These are phyloP conservation scores for Sordaria brevicollis DNA, from an alignment of 495 filamentous ascomycete species.

Conservation along the genomic window DNA sequence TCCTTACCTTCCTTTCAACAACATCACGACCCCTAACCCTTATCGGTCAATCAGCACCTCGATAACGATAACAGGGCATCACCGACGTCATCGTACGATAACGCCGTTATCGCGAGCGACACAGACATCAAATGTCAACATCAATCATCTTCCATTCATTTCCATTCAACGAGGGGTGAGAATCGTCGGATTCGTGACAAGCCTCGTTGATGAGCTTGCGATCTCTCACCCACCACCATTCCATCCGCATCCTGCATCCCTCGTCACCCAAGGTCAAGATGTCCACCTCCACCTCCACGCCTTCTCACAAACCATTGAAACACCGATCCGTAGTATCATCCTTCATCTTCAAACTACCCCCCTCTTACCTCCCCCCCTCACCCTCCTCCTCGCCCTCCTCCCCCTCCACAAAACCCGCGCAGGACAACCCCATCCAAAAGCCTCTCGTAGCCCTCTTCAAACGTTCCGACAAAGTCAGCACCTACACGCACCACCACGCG, in stretches of 20 bases:
- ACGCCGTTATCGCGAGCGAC: background rate
- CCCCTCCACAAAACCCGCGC: constrained; percentile 13
- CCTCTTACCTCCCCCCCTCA: background rate
- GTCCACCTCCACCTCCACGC: background rate
- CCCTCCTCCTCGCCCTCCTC: background rate
- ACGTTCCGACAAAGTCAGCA: constrained; percentile 46
- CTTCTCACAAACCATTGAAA: constrained; percentile 8
- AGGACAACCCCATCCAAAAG: constrained; percentile 2
- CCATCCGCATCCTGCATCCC: background rate
- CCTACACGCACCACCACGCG: constrained; percentile 48
- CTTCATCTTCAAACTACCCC: constrained; percentile 39
- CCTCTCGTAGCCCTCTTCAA: constrained; percentile 46
- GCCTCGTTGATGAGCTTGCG: background rate
- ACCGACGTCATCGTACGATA: background rate
- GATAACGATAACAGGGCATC: background rate
- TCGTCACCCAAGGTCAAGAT: background rate
- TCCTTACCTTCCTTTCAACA: background rate
- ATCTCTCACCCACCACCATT: background rate
- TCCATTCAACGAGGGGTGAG: background rate
- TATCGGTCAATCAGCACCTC: background rate
- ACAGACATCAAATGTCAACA: background rate
- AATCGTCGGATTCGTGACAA: background rate
- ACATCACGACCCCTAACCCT: background rate
- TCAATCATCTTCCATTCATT: background rate
- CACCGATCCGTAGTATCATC: constrained; percentile 43